Evolutionary conservation across 1,284 basidiomycete genomes (phyloP).

Genomic region (Moniliophthora roreri): DNA sequence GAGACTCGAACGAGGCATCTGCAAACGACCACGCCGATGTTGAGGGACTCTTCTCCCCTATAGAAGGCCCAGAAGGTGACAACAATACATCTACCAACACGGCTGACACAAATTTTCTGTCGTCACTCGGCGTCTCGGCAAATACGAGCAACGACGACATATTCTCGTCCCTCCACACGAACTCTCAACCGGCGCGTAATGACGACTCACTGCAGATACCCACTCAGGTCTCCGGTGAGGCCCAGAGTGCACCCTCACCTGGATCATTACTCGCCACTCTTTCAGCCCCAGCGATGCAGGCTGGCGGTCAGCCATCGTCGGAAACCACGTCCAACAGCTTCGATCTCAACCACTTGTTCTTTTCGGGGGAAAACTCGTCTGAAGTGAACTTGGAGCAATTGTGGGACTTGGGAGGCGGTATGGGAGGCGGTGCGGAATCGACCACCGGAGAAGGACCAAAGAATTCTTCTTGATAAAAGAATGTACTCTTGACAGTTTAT

Average conservation of each 20-base stretch:
- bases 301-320: conserved; percentile 10
- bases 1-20: conserved; percentile 36
- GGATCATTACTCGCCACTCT: conserved; percentile 37
- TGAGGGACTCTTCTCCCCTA: conserved; percentile 50
- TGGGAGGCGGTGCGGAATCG: not conserved
- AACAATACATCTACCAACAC: conserved; percentile 18
- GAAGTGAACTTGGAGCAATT: conserved; percentile 26
- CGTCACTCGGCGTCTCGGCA: conserved; percentile 18
- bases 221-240: not conserved
- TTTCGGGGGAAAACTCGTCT: conserved; percentile 24
- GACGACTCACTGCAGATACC: conserved; percentile 5
- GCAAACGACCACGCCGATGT: conserved; percentile 30
- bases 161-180: conserved; percentile 26
- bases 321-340: conserved; percentile 28
- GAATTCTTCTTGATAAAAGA: no score
- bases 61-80: conserved; percentile 23
- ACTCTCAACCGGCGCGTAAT: conserved; percentile 8
- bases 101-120: conserved; percentile 24
- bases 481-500: no score
- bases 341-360: conserved; percentile 47
- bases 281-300: conserved; percentile 22
- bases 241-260: conserved; percentile 33
- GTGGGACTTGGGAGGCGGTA: conserved; percentile 3
- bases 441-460: not conserved
- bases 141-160: conserved; percentile 21